These are phyloP conservation scores for Spencermartinsiella ligniputridi DNA, from an alignment of 1,139 yeast species.

Conservation along the genomic window DNA sequence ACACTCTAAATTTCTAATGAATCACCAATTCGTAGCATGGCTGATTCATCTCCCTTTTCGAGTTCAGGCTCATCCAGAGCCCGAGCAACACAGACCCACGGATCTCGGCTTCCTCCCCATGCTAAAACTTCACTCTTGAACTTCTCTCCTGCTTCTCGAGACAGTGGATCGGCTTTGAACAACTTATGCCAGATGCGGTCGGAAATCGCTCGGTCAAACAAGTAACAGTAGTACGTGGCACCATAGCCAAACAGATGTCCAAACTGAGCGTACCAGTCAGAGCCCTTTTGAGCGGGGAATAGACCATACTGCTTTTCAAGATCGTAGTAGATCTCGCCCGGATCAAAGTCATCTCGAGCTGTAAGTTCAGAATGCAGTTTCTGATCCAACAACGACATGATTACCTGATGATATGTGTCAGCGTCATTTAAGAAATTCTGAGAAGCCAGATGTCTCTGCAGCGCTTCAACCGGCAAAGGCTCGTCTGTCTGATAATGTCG, in stretches of 20 bases:
- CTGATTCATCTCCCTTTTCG: slow-evolving; percentile 61
- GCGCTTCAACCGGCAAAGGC: slow-evolving; percentile 48
- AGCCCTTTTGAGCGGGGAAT: slow-evolving; percentile 34
- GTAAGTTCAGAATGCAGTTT: slow-evolving; percentile 50
- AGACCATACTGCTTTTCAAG: slow-evolving; percentile 48
- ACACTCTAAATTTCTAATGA: slow-evolving; percentile 10
- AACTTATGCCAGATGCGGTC: slow-evolving; percentile 75
- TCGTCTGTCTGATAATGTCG: slow-evolving; percentile 68
- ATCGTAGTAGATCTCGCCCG: slow-evolving; percentile 59
- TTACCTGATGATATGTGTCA: slow-evolving; percentile 81
- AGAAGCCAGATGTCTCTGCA: slow-evolving; percentile 50
- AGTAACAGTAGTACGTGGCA: slow-evolving; percentile 86
- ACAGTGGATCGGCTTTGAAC: slow-evolving; percentile 58
- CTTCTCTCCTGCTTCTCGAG: slow-evolving; percentile 66
- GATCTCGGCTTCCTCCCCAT: slow-evolving; percentile 94
- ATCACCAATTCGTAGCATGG: slow-evolving; percentile 64
- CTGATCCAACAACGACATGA: slow-evolving; percentile 89
- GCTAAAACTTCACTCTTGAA: slow-evolving; percentile 66
- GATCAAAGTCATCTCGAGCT: slow-evolving; percentile 38
- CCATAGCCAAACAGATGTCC: slow-evolving; percentile 95
- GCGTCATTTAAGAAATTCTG: slow-evolving; percentile 56
- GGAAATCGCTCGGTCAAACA: slow-evolving; percentile 91
- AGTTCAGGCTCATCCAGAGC: slow-evolving; percentile 63
- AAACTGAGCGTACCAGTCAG: slow-evolving; percentile 92
- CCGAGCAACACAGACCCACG: slow-evolving; percentile 83